Evolutionary conservation across 2,329 filamentous ascomycete genomes (phyloP).

Genomic region (Phialocephala subalpina): DNA sequence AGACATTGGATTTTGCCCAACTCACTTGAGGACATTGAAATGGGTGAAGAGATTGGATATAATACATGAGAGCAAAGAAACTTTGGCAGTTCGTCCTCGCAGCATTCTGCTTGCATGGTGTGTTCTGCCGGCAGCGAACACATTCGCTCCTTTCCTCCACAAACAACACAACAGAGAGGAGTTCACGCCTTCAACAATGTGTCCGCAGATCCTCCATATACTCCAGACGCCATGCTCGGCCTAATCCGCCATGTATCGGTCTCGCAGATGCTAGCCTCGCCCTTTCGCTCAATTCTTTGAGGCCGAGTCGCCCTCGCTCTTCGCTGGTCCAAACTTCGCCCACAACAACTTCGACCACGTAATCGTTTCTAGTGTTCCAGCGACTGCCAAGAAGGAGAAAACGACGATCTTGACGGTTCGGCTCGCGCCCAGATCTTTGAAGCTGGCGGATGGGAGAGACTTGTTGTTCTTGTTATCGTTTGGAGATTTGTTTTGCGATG

Average conservation of each 20-base stretch:
- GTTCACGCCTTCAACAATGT: background rate
- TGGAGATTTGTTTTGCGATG: background rate
- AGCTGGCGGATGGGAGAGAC: slow-evolving; percentile 1
- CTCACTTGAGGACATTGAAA: background rate
- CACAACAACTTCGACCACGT: slow-evolving; percentile 20
- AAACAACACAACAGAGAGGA: slow-evolving; percentile 6
- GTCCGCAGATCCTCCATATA: background rate
- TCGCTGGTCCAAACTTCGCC: slow-evolving; percentile 10
- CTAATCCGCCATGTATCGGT: background rate
- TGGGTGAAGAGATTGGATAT: background rate
- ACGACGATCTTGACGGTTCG: slow-evolving; percentile 27
- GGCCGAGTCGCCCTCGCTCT: background rate
- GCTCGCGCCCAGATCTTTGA: slow-evolving; percentile 29
- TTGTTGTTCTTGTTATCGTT: background rate
- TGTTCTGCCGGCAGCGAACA: background rate
- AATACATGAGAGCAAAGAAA: background rate
- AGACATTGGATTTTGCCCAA: background rate
- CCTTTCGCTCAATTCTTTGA: slow-evolving; percentile 1
- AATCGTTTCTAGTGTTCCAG: slow-evolving; percentile 23
- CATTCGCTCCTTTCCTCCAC: background rate
- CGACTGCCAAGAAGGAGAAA: slow-evolving; percentile 16
- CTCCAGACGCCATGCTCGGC: background rate
- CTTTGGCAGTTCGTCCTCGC: background rate
- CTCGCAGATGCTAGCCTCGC: background rate
- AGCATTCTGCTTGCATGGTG: background rate